Evolutionary conservation across 1,139 yeast genomes (phyloP).

Genomic region (Komagataea norvegica): DNA sequence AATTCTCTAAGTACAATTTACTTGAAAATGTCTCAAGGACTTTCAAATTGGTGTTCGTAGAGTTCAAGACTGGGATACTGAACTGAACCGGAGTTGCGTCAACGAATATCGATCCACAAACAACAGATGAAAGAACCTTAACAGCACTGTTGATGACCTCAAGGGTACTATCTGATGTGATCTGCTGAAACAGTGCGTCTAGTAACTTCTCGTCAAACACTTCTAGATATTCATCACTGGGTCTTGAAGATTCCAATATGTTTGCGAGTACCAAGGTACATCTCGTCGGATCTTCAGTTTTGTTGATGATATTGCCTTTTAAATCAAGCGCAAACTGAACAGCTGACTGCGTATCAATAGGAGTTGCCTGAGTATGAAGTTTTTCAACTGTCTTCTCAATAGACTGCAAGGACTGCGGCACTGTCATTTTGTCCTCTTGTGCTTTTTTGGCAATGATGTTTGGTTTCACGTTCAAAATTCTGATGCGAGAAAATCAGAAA

Average conservation of each 20-base stretch:
- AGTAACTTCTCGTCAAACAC: conserved; percentile 11
- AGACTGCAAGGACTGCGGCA: too few relatives aligned
- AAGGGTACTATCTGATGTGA: conserved; percentile 6
- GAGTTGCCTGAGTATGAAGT: too few relatives aligned
- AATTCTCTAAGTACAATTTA: conserved; percentile 20
- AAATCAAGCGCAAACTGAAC: conserved; percentile 19
- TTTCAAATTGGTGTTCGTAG: conserved; percentile 16
- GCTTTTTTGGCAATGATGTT: too few relatives aligned
- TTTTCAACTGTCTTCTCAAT: too few relatives aligned
- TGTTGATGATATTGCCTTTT: conserved; percentile 17
- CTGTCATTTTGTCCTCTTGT: too few relatives aligned
- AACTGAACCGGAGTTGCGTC: conserved; percentile 13
- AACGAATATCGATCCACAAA: conserved; percentile 20
- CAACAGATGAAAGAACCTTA: conserved; percentile 13
- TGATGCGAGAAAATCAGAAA: too few relatives aligned
- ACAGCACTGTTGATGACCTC: conserved; percentile 13
- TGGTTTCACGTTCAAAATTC: too few relatives aligned
- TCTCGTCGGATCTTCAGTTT: conserved; percentile 11
- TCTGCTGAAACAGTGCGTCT: conserved; percentile 12
- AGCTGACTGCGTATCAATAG: too few relatives aligned
- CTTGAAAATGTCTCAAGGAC: conserved; percentile 17
- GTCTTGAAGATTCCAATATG: conserved; percentile 17
- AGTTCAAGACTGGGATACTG: conserved; percentile 18
- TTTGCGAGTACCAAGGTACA: conserved; percentile 14
- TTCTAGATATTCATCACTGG: conserved; percentile 7